Evolutionary conservation across 169 alveolate species (phyloP).

Genomic region (Plasmodium cynomolgi): DNA sequence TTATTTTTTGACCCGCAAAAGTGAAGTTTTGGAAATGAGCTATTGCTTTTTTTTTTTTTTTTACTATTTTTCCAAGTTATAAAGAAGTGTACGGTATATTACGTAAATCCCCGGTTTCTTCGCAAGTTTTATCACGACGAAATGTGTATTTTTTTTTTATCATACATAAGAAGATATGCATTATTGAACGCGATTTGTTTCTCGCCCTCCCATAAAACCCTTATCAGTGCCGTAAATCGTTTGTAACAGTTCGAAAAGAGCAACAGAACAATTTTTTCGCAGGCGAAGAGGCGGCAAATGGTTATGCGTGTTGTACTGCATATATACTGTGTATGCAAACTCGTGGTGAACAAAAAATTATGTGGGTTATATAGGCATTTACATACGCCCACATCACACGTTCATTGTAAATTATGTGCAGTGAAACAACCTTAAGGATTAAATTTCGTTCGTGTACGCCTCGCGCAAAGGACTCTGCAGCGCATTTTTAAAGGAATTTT

Average conservation of each 20-base stretch:
- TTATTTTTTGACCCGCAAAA: neutral
- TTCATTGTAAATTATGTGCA: neutral
- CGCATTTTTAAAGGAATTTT: neutral
- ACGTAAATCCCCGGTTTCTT: neutral
- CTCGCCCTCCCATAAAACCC: neutral
- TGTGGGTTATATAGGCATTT: neutral
- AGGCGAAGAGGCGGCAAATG: neutral
- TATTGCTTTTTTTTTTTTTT: neutral
- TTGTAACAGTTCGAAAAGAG: neutral
- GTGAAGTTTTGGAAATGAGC: neutral
- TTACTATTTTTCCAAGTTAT: neutral
- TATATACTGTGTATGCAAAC: neutral
- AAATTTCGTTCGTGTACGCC: neutral
- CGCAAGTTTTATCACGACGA: neutral
- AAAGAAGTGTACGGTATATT: neutral
- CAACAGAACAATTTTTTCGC: neutral
- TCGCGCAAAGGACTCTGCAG: neutral
- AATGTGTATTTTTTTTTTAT: neutral
- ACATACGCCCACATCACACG: neutral
- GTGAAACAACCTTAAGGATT: neutral
- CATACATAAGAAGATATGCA: neutral
- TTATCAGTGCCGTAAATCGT: neutral
- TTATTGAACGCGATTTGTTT: neutral
- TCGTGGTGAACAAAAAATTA: neutral
- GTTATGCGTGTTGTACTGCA: neutral